phyloP scores from a whole-genome alignment of 2,329 filamentous ascomycete species.

The Colletotrichum phormii region DNA sequence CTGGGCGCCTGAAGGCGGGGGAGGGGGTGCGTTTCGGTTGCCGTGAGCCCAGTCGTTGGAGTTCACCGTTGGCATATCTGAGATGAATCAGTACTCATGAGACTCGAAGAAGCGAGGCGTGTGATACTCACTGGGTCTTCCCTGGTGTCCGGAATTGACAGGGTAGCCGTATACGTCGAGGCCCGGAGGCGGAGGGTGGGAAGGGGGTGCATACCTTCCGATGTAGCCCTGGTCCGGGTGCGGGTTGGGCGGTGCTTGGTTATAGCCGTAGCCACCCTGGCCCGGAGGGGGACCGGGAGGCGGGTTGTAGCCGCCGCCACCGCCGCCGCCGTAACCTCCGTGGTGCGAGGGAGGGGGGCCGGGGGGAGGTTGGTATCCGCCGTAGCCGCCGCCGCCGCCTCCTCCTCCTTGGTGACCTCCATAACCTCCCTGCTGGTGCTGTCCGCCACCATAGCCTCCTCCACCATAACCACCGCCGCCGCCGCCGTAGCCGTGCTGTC shows the following conservation, averaged over 20 bases:
- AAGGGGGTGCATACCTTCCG: constrained; percentile 44
- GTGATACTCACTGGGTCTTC: constrained; percentile 26
- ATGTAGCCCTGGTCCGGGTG: constrained; percentile 39
- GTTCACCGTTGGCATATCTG: constrained; percentile 38
- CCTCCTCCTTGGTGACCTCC: constrained; percentile 24
- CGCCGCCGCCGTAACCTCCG: constrained; percentile 37
- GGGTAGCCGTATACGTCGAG: constrained; percentile 62
- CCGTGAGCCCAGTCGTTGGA: constrained; percentile 45
- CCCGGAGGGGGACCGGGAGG: constrained; percentile 39
- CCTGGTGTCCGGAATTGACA: constrained; percentile 37
- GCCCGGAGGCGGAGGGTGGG: constrained; percentile 54
- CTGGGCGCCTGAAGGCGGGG: constrained; percentile 63
- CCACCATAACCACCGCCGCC: constrained; percentile 41
- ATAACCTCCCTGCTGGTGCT: constrained; percentile 38
- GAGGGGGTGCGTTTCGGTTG: constrained; percentile 48
- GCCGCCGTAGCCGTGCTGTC: constrained; percentile 52
- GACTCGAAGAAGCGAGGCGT: neutral
- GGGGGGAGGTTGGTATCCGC: constrained; percentile 44
- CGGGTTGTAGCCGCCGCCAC: constrained; percentile 34
- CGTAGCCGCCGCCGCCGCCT: constrained; percentile 42
- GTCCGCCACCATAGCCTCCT: constrained; percentile 36
- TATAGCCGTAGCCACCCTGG: constrained; percentile 44
- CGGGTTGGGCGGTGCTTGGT: constrained; percentile 39
- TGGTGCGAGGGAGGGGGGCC: constrained; percentile 41
- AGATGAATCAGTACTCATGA: neutral